These are phyloP conservation scores for Neonectria coccinea DNA, from an alignment of 2,329 filamentous ascomycete species.

Conservation along the genomic window DNA sequence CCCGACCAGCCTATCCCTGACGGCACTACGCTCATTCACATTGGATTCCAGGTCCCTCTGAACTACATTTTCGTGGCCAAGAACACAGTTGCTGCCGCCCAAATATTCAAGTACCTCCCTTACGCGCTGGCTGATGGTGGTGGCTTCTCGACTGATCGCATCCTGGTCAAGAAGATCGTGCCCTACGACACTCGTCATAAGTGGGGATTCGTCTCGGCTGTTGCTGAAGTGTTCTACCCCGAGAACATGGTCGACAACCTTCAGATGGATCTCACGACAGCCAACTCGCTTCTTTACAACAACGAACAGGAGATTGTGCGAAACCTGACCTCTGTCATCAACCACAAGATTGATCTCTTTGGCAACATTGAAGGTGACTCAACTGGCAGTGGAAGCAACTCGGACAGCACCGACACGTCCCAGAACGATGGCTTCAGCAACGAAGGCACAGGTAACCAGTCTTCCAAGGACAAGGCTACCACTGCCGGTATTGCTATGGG, in stretches of 20 bases:
- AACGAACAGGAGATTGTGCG: conserved; percentile 73
- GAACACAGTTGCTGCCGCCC: conserved; percentile 78
- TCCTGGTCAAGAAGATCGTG: conserved; percentile 77
- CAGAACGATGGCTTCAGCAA: conserved; percentile 57
- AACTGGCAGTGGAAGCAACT: conserved; percentile 43
- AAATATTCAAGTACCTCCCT: conserved; percentile 87
- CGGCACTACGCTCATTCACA: conserved; percentile 79
- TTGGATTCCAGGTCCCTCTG: conserved; percentile 84
- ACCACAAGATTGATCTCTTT: conserved; percentile 73
- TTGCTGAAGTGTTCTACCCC: conserved; percentile 77
- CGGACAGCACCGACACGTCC: conserved; percentile 52
- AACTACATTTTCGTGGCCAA: conserved; percentile 87
- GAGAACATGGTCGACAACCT: conserved; percentile 75
- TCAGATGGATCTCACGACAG: conserved; percentile 75
- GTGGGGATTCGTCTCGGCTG: conserved; percentile 84
- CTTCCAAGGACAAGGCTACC: conserved; percentile 70
- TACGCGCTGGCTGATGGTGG: conserved; percentile 73
- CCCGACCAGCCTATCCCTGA: conserved; percentile 64
- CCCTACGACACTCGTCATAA: conserved; percentile 78
- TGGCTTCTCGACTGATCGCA: conserved; percentile 66
- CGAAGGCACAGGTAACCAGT: conserved; percentile 60
- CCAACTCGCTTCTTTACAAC: conserved; percentile 80
- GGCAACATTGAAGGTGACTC: conserved; percentile 54
- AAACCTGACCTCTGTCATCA: conserved; percentile 83
- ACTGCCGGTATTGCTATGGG: conserved; percentile 80